Conservation (phyloP, 495 filamentous ascomycete species). For the Eremomyces bilateralis region DNA sequence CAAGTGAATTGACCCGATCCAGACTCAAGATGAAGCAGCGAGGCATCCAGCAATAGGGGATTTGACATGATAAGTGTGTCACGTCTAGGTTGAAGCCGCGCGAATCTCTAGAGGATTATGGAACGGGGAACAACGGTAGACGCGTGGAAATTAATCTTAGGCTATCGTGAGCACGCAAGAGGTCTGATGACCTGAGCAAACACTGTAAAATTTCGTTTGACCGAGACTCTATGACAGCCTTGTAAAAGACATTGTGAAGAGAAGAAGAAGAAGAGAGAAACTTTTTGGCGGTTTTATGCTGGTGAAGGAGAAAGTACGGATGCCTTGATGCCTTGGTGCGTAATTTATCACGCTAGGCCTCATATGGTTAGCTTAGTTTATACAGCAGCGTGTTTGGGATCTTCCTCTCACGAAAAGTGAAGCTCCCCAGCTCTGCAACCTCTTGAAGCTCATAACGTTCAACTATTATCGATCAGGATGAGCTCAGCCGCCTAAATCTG, state of each 20-base stretch:
- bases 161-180: constrained; percentile 95
- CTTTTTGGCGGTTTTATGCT: too few relatives aligned
- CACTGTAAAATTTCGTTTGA: constrained; percentile 60
- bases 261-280: constrained; percentile 9
- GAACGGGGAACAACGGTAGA: constrained; percentile 39
- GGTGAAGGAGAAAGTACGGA: too few relatives aligned
- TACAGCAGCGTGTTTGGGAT: background rate
- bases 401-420: background rate
- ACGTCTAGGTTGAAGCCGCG: constrained; percentile 15
- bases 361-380: background rate
- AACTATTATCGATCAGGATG: too few relatives aligned
- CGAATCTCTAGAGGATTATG: constrained; percentile 27
- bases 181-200: constrained; percentile 84
- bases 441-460: too few relatives aligned
- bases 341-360: background rate
- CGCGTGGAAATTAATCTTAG: constrained; percentile 47
- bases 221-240: constrained; percentile 99
- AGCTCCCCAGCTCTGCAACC: too few relatives aligned
- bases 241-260: constrained; percentile 53
- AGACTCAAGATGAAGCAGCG: constrained; percentile 73
- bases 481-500: too few relatives aligned
- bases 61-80: constrained; percentile 9
- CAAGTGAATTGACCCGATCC: background rate
- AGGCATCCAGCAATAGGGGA: constrained; percentile 20
- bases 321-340: background rate